phyloP scores from a whole-genome alignment of 139 green algal genomes.

The Desmodesmus armatus region DNA sequence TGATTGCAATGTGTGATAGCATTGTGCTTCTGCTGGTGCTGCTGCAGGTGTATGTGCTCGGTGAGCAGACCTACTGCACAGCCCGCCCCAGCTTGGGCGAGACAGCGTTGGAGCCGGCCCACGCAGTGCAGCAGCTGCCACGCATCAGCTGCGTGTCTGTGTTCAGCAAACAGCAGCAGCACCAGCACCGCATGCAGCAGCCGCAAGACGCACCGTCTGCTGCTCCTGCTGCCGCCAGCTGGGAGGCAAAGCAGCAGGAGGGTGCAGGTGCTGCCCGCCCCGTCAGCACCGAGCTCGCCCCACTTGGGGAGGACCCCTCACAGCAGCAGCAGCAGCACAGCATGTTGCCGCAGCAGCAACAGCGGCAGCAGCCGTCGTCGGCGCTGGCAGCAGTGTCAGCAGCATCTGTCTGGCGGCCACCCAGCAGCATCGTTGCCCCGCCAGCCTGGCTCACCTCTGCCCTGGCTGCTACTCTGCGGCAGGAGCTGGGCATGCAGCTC shows the following conservation, averaged over 20 bases:
- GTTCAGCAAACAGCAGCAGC: constrained; percentile 39
- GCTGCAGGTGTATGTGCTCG: constrained; percentile 78
- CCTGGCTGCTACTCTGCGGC: constrained; percentile 69
- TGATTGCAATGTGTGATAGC: no score
- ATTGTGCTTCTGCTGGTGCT: neutral
- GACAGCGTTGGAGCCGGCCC: constrained; percentile 51
- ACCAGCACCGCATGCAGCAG: constrained; percentile 12
- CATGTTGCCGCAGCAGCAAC: constrained; percentile 11
- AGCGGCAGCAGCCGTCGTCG: neutral
- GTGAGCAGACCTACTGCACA: constrained; percentile 55
- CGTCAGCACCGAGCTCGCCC: neutral
- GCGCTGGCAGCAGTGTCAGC: neutral
- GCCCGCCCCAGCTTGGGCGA: constrained; percentile 62
- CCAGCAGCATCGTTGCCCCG: constrained; percentile 41
- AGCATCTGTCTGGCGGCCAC: neutral
- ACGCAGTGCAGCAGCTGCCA: constrained; percentile 61
- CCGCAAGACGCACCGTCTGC: neutral
- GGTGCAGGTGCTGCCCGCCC: neutral
- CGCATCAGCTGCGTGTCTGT: constrained; percentile 60
- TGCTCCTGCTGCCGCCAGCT: neutral
- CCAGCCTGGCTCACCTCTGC: constrained; percentile 78
- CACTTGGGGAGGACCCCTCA: neutral
- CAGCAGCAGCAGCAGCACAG: constrained; percentile 1
- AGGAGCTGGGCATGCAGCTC: constrained; percentile 73
- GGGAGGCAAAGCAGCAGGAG: neutral